Conservation (phyloP, 768 basidiomycete species). For the Paxillus ammoniavirescens region DNA sequence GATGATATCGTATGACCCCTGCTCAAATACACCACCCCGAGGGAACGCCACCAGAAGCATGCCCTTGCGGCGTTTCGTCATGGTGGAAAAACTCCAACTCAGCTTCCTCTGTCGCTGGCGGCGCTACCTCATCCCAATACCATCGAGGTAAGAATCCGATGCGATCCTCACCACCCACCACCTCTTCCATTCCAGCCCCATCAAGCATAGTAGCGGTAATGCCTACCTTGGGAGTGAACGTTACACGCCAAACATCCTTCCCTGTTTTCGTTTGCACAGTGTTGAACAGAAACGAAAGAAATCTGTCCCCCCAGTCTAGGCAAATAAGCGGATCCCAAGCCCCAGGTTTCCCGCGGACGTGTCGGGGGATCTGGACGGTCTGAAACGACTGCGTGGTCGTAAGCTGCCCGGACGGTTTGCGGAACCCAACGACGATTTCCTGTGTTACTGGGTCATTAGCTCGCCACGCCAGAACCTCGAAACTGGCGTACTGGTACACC, state of each 20-base stretch:
- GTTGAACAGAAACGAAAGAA: slow-evolving; percentile 55
- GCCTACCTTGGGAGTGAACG: slow-evolving; percentile 59
- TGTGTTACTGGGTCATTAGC: slow-evolving; percentile 26
- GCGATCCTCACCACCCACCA: slow-evolving; percentile 64
- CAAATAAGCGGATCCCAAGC: slow-evolving; percentile 79
- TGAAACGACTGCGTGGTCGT: slow-evolving; percentile 68
- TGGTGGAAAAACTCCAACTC: slow-evolving; percentile 7
- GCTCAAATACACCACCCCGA: slow-evolving; percentile 24
- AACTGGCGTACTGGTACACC: slow-evolving; percentile 73
- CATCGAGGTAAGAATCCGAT: slow-evolving; percentile 78
- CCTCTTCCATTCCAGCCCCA: slow-evolving; percentile 50
- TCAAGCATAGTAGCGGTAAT: slow-evolving; percentile 51
- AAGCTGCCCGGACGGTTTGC: slow-evolving; percentile 71
- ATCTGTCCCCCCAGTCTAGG: slow-evolving; percentile 67
- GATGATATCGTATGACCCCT: slow-evolving; percentile 19
- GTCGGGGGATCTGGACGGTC: slow-evolving; percentile 76
- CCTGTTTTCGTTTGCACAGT: slow-evolving; percentile 25
- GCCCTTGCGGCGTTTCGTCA: slow-evolving; percentile 4
- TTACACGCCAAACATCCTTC: slow-evolving; percentile 66
- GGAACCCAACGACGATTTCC: slow-evolving; percentile 88
- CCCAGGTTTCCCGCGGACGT: slow-evolving; percentile 69
- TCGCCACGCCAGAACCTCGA: neutral
- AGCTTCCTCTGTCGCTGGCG: neutral
- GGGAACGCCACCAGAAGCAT: slow-evolving; percentile 9
- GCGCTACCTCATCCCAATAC: slow-evolving; percentile 48